Evolutionary conservation across 495 filamentous ascomycete species (phyloP), one percentile per base, ranked within the genome.

Genomic region (Aspergillus sclerotiicarbonarius): DNA sequence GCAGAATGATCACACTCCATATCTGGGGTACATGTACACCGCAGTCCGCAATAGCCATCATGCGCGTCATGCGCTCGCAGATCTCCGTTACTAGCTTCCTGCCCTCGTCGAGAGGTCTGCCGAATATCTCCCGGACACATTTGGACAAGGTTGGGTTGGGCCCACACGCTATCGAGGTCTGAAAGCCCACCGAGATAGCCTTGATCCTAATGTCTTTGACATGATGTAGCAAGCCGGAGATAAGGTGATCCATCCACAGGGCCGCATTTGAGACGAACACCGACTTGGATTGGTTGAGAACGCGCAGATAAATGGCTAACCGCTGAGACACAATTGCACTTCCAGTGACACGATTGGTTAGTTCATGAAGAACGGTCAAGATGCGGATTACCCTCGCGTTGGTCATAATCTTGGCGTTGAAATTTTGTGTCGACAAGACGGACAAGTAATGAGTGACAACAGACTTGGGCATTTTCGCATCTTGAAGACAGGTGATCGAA

Each of bases 1-100:
- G 82, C 4, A 96, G 78, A 8, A 93, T 78, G 5, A 94, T 78
- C 19, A 89, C 80, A 49, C 86, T 89, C 93, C 93, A 98, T 31
- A 97, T 89, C 53, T 90, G 86, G 6, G 94, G 91, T n/a, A 94
- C 90, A 56, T 84, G 80, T 0, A 78, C 67, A 20, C 78, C 77
- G 9, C 83, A 83, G n/a, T 86, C 80, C 44, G 85, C 82, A 41
- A 84, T 80, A 21, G 80, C 76, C 39, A 88, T 71, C 83, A 96
- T 89, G n/a, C 81, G 71, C 46, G 74, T 79, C 59, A 97, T 80
- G n/a, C 83, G 82, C 41, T 85, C 76, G 8, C 80, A 79, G 50
- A 92, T 81, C 64, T 83, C 84, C 2, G 87, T 80, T 18, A 84
- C 76, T 25, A 85, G 76, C 47, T 85, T 90, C 39, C 79, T 77